phyloP scores from a whole-genome alignment of 1,139 yeast genomes.

The Cylindricascospora bacillispora region DNA sequence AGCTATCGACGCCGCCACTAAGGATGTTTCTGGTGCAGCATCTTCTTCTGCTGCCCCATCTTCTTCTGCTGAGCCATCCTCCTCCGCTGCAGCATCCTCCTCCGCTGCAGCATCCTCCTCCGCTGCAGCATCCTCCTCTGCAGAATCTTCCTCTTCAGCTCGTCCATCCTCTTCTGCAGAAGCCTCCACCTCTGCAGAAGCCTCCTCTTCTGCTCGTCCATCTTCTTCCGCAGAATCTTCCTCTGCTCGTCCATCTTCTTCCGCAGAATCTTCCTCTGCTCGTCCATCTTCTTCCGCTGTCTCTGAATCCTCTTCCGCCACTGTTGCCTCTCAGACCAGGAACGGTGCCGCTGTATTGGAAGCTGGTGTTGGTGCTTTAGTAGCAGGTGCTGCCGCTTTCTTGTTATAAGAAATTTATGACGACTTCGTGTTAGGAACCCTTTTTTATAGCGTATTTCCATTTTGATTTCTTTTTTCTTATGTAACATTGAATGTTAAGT shows the following conservation, averaged over 20 bases:
- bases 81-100: slow-evolving; percentile 13
- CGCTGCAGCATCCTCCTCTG: slow-evolving; percentile 10
- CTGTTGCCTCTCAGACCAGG: slow-evolving; percentile 1
- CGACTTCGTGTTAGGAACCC: background rate
- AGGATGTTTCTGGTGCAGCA: slow-evolving; percentile 14
- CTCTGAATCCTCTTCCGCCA: slow-evolving; percentile 1
- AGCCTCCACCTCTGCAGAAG: slow-evolving; percentile 9
- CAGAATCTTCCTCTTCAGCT: slow-evolving; percentile 7
- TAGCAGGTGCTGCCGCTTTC: slow-evolving; percentile 5
- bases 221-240: background rate
- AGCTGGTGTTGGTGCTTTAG: slow-evolving; percentile 4
- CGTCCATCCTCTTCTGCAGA: slow-evolving; percentile 10
- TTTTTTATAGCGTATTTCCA: no score
- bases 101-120: slow-evolving; percentile 11
- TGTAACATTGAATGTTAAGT: background rate
- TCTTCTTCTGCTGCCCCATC: slow-evolving; percentile 13
- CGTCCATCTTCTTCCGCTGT: background rate
- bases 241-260: slow-evolving; percentile 1
- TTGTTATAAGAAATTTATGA: slow-evolving; percentile 2
- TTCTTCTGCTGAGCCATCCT: slow-evolving; percentile 7
- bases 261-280: slow-evolving; percentile 1
- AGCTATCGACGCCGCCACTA: slow-evolving; percentile 17
- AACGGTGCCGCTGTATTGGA: slow-evolving; percentile 4
- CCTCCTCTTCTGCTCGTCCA: slow-evolving; percentile 10
- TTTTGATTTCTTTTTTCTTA: background rate